Percentiles rank a stretch among this genome's conserved stretches.
phyloP scores from a whole-genome alignment of 331 rosid species.

The Cydonia oblonga region DNA sequence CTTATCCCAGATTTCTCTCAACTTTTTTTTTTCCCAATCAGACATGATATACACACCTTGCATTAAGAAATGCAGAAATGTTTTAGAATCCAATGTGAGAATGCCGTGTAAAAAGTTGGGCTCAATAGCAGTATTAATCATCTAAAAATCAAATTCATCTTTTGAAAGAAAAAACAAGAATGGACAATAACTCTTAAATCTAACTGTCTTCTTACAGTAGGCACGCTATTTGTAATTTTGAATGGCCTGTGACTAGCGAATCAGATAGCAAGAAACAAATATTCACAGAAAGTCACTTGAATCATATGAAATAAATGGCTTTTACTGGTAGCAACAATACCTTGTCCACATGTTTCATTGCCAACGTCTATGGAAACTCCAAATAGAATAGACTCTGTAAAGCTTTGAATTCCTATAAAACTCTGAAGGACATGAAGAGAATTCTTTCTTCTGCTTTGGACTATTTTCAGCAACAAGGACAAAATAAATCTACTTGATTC shows the following conservation, averaged over 20 bases:
- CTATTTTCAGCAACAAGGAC: constrained; percentile 65
- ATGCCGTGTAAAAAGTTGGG: not conserved
- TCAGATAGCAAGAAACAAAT: not conserved
- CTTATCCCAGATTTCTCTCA: not conserved
- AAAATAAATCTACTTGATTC: constrained; percentile 69
- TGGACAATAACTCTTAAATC: not conserved
- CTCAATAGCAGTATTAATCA: not conserved
- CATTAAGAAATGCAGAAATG: not conserved
- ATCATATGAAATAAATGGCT: not conserved
- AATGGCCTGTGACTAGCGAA: not conserved
- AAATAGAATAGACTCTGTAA: constrained; percentile 69
- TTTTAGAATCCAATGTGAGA: not conserved
- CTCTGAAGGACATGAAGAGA: constrained; percentile 80
- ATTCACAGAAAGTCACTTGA: not conserved
- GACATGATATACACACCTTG: not conserved
- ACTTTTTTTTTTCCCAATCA: not conserved
- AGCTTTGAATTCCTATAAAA: constrained; percentile 62
- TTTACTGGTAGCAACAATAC: constrained; percentile 25
- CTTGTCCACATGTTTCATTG: constrained; percentile 35
- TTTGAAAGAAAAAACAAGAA: not conserved
- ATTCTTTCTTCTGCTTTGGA: constrained; percentile 51
- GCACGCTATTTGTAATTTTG: not conserved
- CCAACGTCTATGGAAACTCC: constrained; percentile 33
- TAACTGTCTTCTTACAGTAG: not conserved
- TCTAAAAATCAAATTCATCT: not conserved